Evolutionary conservation across 1,139 yeast genomes (phyloP), one percentile per base, ranked within the genome.

Genomic region (Blastobotrys indianensis): DNA sequence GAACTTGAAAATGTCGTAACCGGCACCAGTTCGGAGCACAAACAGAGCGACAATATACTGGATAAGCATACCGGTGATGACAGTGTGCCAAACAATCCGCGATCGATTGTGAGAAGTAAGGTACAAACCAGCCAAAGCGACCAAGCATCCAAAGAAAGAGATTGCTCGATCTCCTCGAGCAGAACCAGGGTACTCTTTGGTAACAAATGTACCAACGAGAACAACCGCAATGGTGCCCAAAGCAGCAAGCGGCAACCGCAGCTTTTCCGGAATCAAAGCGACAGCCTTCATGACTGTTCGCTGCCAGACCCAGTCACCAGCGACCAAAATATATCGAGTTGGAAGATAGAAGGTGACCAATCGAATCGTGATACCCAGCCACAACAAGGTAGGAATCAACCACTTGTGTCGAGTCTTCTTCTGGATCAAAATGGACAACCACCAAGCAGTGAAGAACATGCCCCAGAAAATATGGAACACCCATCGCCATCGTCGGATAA

Each of bases 1-100:
- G 57, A 80, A 80, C 64, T 78, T 75, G 68, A 80, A 80, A 51
- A 80, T 69, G 59, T 80, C 84, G 60, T 74, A 79, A 53, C 85
- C 85, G 44, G 73, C 71, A 56, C 70, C 69, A 28, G 85, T 79
- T 61, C 84, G 67, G 58, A 80, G 70, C 29, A 80, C 85, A 54
- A 80, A 80, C 43, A 80, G 66, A 2, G 84, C 84, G 51, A 80
- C 64, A 50, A 80, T 73, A 58, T 69, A 80, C 62, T 80, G 85
- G 70, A 79, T 75, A 56, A 79, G 71, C 68, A 77, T 70, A 36
- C 85, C 85, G 30, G 78, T 75, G 53, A 78, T 76, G 34, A 80
- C 82, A 4, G 84, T 75, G 58, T 77, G 74, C 84, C 85, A 80
- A 50, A 73, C 70, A 53, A 80, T 71, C 45, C 65, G 66, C 33